Evolutionary conservation across 805 yeast genomes (phyloP), one percentile per base, ranked within the genome.

Genomic region (Helenozyma rhizophorensis): DNA sequence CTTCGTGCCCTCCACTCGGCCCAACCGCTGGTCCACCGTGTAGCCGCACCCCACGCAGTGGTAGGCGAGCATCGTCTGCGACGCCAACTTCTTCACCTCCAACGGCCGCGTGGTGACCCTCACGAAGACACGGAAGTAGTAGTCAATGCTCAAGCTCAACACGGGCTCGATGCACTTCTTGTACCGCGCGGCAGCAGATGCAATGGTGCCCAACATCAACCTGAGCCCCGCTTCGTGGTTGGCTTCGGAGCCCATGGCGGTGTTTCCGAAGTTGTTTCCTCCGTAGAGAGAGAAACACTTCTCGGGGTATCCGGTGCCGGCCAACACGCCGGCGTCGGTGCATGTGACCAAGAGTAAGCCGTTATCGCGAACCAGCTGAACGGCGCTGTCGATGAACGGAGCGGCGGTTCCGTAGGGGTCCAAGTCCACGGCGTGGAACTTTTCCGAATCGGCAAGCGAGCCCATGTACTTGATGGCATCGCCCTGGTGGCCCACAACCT

Each of bases 351-450:
- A 64, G 44, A 93, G 60, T 26, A 93, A 51, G 1, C 97, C 99
- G 35, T 81, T 89, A 45, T 89, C 88, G 30, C 73, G 74, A n/a
- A 89, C 74, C 21, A 81, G 66, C 50, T 87, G 95, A 21, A 93
- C 67, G 0, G 97, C 97, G 21, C 93, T 78, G 56, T 93, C 98
- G 18, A 93, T 70, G 54, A 93, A 93, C 6, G 98, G 98, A 0
- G 96, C 77, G 0, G 96, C 98, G 0, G 97, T 83, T 19, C 99
- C 99, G 54, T 93, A 93, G 0, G 99, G 99, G 58, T 93, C 99
- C 32, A 93, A 70, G 60, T 93, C 99, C 37, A 93, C 77, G 3
- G 86, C 84, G 53, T 93, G 95, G 60, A 82, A 88, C 32, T 67
- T 65, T 16, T 63, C 69, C 12, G 51, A 59, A 30, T 62, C 53